phyloP scores from a whole-genome alignment of 345 rosid species.

The Pistacia integerrima region DNA sequence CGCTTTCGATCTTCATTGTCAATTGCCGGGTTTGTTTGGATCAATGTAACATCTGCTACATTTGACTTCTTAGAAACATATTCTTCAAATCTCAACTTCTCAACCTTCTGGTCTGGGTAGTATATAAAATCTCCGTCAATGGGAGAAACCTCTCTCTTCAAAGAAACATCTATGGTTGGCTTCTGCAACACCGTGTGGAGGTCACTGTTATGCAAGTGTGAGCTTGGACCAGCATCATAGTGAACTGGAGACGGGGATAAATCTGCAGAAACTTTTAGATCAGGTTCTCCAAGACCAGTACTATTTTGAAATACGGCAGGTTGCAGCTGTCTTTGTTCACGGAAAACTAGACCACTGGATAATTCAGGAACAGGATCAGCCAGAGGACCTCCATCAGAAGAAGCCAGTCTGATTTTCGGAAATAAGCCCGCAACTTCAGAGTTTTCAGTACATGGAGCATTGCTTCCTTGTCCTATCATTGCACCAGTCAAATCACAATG shows the following conservation, averaged over 20 bases:
- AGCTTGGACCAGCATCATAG: constrained; percentile 19
- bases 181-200: constrained; percentile 11
- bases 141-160: constrained; percentile 21
- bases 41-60: constrained; percentile 21
- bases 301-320: constrained; percentile 31
- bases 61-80: constrained; percentile 25
- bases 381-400: constrained; percentile 24
- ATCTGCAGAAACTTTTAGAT: constrained; percentile 13
- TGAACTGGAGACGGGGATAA: constrained; percentile 1
- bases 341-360: constrained; percentile 20
- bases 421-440: constrained; percentile 30
- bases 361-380: constrained; percentile 33
- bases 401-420: constrained; percentile 15
- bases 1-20: constrained; percentile 30
- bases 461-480: constrained; percentile 25
- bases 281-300: constrained; percentile 16
- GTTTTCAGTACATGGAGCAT: constrained; percentile 20
- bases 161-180: constrained; percentile 18
- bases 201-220: constrained; percentile 20
- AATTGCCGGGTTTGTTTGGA: constrained; percentile 27
- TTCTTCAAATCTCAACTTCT: constrained; percentile 25
- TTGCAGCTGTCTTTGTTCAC: constrained; percentile 25
- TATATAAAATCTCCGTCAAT: constrained; percentile 27
- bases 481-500: constrained; percentile 25
- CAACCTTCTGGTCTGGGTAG: constrained; percentile 26